A percentile compares a stretch with the other conserved stretches of the same genome.
These are phyloP conservation scores for Blastobotrys capitulatus DNA, from an alignment of 1,139 yeast genomes.

Conservation along the genomic window DNA sequence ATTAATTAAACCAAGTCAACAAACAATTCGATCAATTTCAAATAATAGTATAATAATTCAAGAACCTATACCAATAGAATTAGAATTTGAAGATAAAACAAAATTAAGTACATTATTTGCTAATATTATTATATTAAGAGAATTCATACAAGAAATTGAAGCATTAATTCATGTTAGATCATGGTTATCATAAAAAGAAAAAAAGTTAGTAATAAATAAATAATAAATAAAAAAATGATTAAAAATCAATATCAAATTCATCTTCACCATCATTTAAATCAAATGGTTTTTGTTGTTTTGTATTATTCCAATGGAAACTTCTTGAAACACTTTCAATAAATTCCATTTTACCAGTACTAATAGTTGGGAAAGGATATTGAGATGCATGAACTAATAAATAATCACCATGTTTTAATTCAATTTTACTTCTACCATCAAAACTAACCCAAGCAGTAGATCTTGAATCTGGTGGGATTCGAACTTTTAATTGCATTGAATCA, in stretches of 20 bases:
- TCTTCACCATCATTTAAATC: slow-evolving; percentile 2
- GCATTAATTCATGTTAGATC: slow-evolving; percentile 26
- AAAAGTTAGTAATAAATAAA: background rate
- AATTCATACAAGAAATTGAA: slow-evolving; percentile 25
- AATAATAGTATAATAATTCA: background rate
- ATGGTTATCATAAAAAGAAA: slow-evolving; percentile 13
- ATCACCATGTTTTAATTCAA: slow-evolving; percentile 66
- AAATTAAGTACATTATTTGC: slow-evolving; percentile 20
- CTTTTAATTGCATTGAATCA: slow-evolving; percentile 73
- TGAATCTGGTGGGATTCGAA: slow-evolving; percentile 69
- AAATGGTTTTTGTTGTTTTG: slow-evolving; percentile 78
- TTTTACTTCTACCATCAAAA: slow-evolving; percentile 77
- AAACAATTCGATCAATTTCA: slow-evolving; percentile 3
- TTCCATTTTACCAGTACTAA: slow-evolving; percentile 66
- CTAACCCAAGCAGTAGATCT: slow-evolving; percentile 84
- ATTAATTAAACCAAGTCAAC: slow-evolving; percentile 4
- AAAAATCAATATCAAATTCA: slow-evolving; percentile 13
- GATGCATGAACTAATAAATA: slow-evolving; percentile 74
- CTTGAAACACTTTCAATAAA: slow-evolving; percentile 80
- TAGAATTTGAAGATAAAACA: background rate
- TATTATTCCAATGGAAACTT: slow-evolving; percentile 78
- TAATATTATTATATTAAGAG: slow-evolving; percentile 23
- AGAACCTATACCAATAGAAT: background rate
- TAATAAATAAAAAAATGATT: background rate
- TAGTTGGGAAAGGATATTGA: slow-evolving; percentile 83